Percentiles rank a stretch among this genome's conserved stretches.
These are phyloP conservation scores for Tardiomyces digboiensis DNA, from an alignment of 1,139 yeast species.

Conservation along the genomic window DNA sequence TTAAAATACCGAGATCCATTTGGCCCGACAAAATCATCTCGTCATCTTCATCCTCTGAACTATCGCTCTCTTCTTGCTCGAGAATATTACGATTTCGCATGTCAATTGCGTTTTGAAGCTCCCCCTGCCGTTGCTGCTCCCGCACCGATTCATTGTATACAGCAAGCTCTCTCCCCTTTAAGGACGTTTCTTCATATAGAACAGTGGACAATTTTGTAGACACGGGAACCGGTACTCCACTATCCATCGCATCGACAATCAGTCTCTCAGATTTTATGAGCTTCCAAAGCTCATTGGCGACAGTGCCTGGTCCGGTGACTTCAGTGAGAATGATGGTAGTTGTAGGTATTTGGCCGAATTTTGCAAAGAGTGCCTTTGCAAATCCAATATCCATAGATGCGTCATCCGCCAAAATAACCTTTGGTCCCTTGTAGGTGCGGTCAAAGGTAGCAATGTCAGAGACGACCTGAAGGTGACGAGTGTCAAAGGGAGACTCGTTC, in stretches of 20 bases:
- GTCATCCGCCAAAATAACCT: slow-evolving; percentile 76
- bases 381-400: slow-evolving; percentile 60
- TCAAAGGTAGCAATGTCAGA: slow-evolving; percentile 50
- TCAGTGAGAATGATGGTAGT: slow-evolving; percentile 61
- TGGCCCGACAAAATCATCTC: slow-evolving; percentile 15
- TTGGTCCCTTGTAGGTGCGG: slow-evolving; percentile 52
- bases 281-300: not conserved
- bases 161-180: slow-evolving; percentile 28
- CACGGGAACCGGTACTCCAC: slow-evolving; percentile 6
- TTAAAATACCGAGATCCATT: slow-evolving; percentile 23
- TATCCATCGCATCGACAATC: slow-evolving; percentile 2
- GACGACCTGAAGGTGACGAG: slow-evolving; percentile 42
- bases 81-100: slow-evolving; percentile 46
- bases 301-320: not conserved
- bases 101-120: slow-evolving; percentile 45
- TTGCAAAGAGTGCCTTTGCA: slow-evolving; percentile 46
- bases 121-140: slow-evolving; percentile 35
- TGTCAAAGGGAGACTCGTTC: slow-evolving; percentile 58
- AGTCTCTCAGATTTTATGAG: not conserved
- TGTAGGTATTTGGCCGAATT: slow-evolving; percentile 51
- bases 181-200: slow-evolving; percentile 17
- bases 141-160: slow-evolving; percentile 20
- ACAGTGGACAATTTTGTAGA: slow-evolving; percentile 16
- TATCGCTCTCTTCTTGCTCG: slow-evolving; percentile 33
- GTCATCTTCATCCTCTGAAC: slow-evolving; percentile 23